These are phyloP conservation scores for Solanum rostratum DNA, from an alignment of 257 asterid genomes.

Conservation along the genomic window DNA sequence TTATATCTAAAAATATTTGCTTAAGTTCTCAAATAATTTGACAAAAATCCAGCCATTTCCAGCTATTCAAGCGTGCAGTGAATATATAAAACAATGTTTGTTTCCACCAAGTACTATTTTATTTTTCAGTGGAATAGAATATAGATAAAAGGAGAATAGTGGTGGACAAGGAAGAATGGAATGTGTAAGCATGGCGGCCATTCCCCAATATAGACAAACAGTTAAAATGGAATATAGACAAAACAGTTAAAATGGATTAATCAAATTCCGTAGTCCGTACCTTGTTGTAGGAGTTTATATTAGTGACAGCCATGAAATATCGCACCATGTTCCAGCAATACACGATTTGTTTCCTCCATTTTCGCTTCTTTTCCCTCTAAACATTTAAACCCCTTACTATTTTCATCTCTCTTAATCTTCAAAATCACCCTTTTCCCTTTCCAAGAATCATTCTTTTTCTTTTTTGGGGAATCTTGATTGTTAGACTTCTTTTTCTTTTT, in stretches of 20 bases:
- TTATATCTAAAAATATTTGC: no score
- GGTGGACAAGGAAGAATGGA: neutral
- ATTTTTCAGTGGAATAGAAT: neutral
- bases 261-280: neutral
- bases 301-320: conserved; percentile 38
- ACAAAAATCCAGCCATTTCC: neutral
- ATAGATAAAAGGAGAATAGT: neutral
- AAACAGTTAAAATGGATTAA: neutral
- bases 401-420: conserved; percentile 1
- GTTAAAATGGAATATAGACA: neutral
- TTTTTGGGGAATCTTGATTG: neutral
- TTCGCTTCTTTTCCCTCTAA: conserved; percentile 16
- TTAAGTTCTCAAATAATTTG: neutral
- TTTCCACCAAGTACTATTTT: neutral
- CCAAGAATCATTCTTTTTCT: neutral
- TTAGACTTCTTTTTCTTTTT: neutral
- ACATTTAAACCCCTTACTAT: neutral
- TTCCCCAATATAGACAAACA: neutral
- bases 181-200: neutral
- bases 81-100: neutral
- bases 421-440: neutral
- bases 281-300: neutral
- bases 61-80: neutral
- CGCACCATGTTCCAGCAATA: conserved; percentile 27
- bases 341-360: conserved; percentile 37